Percentiles rank a stretch among this genome's conserved stretches.
phyloP scores from a whole-genome alignment of 352 stramenopile species.

The Nothophytophthora sp. region DNA sequence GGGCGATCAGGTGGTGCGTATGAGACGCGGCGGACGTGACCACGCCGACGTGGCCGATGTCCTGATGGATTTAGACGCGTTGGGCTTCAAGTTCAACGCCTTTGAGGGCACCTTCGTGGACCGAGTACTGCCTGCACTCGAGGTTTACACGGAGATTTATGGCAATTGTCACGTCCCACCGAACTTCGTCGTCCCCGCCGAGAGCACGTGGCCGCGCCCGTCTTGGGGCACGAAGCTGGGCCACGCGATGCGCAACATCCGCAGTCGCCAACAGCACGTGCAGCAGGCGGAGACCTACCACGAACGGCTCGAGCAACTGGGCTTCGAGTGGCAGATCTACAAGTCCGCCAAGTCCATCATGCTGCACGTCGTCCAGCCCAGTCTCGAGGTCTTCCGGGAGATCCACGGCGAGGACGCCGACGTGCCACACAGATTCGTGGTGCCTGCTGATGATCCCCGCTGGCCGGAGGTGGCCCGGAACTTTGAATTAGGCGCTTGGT shows the following conservation, averaged over 20 bases:
- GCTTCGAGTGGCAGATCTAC: conserved; percentile 92
- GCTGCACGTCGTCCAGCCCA: conserved; percentile 57
- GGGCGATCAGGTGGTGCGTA: conserved; percentile 76
- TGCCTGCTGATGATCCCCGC: conserved; percentile 70
- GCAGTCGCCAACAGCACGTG: conserved; percentile 85
- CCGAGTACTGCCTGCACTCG: conserved; percentile 69
- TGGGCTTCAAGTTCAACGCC: conserved; percentile 73
- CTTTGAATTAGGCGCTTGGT: conserved; percentile 87
- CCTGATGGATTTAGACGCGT: conserved; percentile 50
- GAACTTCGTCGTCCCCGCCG: conserved; percentile 87
- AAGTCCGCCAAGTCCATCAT: conserved; percentile 48
- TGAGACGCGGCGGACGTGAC: conserved; percentile 50
- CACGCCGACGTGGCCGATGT: conserved; percentile 49
- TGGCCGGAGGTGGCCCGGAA: conserved; percentile 86
- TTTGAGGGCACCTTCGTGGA: conserved; percentile 61
- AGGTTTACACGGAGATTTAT: conserved; percentile 83
- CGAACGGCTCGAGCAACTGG: conserved; percentile 82
- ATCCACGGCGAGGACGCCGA: conserved; percentile 73
- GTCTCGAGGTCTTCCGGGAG: conserved; percentile 77
- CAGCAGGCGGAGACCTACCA: conserved; percentile 80
- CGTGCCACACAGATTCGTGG: conserved; percentile 59
- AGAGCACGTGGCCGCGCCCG: conserved; percentile 77
- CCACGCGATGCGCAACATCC: conserved; percentile 90
- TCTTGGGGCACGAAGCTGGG: conserved; percentile 89
- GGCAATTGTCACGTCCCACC: conserved; percentile 89